Conservation (phyloP, 2,329 filamentous ascomycete species). For the Claviceps sp. region DNA sequence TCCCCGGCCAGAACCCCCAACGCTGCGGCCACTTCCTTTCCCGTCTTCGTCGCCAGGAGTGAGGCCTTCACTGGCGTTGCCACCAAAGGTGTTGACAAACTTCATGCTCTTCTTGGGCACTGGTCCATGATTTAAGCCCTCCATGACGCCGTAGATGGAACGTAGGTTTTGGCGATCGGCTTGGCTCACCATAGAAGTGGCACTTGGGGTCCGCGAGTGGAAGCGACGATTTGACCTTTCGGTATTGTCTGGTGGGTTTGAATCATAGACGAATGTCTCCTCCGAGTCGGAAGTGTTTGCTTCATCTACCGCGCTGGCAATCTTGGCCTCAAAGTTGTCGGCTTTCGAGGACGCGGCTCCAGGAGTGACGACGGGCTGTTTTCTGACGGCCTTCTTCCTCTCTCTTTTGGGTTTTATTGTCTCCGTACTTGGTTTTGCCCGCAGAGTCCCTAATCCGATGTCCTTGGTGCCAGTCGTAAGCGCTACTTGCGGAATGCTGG, state of each 20-base stretch:
- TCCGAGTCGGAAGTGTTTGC: slow-evolving; percentile 94
- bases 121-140: slow-evolving; percentile 33
- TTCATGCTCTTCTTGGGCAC: slow-evolving; percentile 81
- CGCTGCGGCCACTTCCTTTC: slow-evolving; percentile 47
- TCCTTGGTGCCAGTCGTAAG: slow-evolving; percentile 53
- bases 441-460: slow-evolving; percentile 57
- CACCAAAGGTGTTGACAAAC: slow-evolving; percentile 70
- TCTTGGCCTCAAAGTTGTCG: slow-evolving; percentile 94
- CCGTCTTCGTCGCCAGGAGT: slow-evolving; percentile 53
- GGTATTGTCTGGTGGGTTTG: slow-evolving; percentile 64
- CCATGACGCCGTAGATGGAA: slow-evolving; percentile 54
- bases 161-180: slow-evolving; percentile 46
- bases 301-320: slow-evolving; percentile 90
- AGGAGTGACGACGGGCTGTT: slow-evolving; percentile 56
- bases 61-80: slow-evolving; percentile 36
- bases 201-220: slow-evolving; percentile 89
- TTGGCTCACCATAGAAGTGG: slow-evolving; percentile 69
- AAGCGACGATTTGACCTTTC: slow-evolving; percentile 55
- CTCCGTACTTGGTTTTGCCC: slow-evolving; percentile 82
- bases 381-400: slow-evolving; percentile 66
- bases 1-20: slow-evolving; percentile 47
- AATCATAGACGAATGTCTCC: slow-evolving; percentile 98
- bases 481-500: slow-evolving; percentile 73
- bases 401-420: slow-evolving; percentile 93
- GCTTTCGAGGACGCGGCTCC: slow-evolving; percentile 81